Evolutionary conservation across 495 filamentous ascomycete genomes (phyloP), one percentile per base, ranked within the genome.

Genomic region (Massariosphaeria phaeospora): DNA sequence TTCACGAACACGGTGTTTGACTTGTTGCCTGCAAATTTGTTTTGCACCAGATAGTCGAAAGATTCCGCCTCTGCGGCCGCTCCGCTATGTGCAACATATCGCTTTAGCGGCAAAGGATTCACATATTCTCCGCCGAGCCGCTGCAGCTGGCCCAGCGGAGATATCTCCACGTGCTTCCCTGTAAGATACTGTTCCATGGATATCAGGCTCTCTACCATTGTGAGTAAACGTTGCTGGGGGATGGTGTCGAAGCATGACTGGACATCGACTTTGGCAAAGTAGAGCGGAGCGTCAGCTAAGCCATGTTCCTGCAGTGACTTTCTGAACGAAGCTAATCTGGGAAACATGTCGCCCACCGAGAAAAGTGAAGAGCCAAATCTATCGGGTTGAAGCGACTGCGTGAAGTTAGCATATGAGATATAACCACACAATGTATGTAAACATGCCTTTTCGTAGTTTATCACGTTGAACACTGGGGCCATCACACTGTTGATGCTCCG

Each of bases 161-260:
- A 78, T 23, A 95, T 77, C 64, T 95, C 85, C 8, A 80, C 78
- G 61, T 96, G 84, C 26, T 83, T 88, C 12, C 75, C 72, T 24
- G 91, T 75, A n/a, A 77, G 74, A 66, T 97, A 98, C 18, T 74
- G 70, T 3, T 79, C 70, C 51, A 86, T 76, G 6, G 78, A 76
- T 15, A 85, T 74, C 17, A 96, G 73, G 1, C 72, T 69, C 15
- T 79, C 69, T 40, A 94, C 76, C 13, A 96, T 67, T 20, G 67
- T 57, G 44, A 97, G 61, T n/a, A 96, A 71, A 3, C 76, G 76
- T 31, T 75, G 63, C 62, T 97, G 94, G 0, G 93, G 93, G 40
- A 98, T 96, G 0, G 88, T 95, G 66, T 98, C 93, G 66, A 96
- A 98, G 48, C 93, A 95, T 8, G 89, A 80, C 67, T 89, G 76